phyloP scores from a whole-genome alignment of 768 basidiomycete genomes.

The Suillus paluster region DNA sequence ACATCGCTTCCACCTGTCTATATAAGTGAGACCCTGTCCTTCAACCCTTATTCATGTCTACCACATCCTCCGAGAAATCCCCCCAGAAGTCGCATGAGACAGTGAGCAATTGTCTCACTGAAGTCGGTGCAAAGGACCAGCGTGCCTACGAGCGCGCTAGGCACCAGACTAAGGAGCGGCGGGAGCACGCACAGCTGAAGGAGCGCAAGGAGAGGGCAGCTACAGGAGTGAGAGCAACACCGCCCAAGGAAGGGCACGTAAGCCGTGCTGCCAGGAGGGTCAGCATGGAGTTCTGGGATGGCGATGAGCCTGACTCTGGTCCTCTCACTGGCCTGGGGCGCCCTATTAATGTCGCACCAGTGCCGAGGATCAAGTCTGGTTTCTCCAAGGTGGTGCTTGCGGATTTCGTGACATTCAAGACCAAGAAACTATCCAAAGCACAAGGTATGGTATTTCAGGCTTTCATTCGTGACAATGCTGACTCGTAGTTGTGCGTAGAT shows the following conservation, averaged over 20 bases:
- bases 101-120: conserved; percentile 19
- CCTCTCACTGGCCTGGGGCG: not conserved
- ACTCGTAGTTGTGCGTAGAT: conserved; percentile 12
- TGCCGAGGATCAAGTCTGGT: conserved; percentile 11
- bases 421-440: not conserved
- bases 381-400: conserved; percentile 29
- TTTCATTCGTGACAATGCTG: not conserved
- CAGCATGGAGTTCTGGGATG: conserved; percentile 36
- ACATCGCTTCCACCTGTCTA: conserved; percentile 20
- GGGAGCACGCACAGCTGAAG: conserved; percentile 33
- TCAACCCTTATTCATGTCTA: conserved; percentile 31
- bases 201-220: conserved; percentile 36
- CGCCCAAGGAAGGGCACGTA: conserved; percentile 22
- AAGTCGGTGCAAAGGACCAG: conserved; percentile 28
- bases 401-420: conserved; percentile 27
- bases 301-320: conserved; percentile 18
- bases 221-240: conserved; percentile 13
- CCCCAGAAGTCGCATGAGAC: conserved; percentile 25
- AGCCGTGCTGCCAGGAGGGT: conserved; percentile 26
- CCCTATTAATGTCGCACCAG: not conserved
- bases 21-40: conserved; percentile 30
- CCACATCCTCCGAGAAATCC: conserved; percentile 27
- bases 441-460: not conserved
- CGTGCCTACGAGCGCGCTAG: conserved; percentile 39
- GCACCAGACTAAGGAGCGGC: conserved; percentile 37